Evolutionary conservation across 2,329 filamentous ascomycete genomes (phyloP), one percentile per base, ranked within the genome.

Genomic region (Aureobasidium zeae): DNA sequence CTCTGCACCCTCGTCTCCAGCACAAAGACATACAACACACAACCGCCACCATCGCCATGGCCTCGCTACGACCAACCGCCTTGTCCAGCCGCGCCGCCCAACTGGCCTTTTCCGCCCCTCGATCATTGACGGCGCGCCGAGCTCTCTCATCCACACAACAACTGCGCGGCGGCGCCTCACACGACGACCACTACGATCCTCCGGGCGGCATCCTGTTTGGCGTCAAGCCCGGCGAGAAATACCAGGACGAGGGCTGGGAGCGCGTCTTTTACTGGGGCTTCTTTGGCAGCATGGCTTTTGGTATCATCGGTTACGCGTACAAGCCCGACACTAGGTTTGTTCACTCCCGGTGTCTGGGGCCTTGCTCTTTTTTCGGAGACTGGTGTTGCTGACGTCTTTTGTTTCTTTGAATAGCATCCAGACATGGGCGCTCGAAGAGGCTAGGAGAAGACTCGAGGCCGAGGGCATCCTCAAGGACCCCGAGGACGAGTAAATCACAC

Each of bases 241-340:
- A 86, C 62, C 79, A 93, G 75, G 84, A 86, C 65, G 91, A 98
- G 70, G 91, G 89, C 41, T 98, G 91, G 91, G 91, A 98, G 74
- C 79, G 73, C 53, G 68, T 87, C 45, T 88, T 83, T 71, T 82
- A 82, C 63, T 85, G 84, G 63, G 87, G 88, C 37, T 87, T 94
- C 66, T 83, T 81, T 62, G 86, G 85, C 44, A 82, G 79, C 58
- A 67, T 94, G 58, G 67, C 78, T 20, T 71, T 86, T 52, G 81
- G 80, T 44, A 78, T 76, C 49, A 72, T 95, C 52, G 86, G 83
- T 52, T 86, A 94, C 69, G 86, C 86, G 50, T 96, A 91, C 64
- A 96, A 96, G 79, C 91, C 91, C 42, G 91, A 98, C 74, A 96
- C 89, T 51, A 94, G 86, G 91, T 98, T 74, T 71, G 88, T 86